phyloP scores from a whole-genome alignment of 768 basidiomycete species.

The Nidularia pulvinata region DNA sequence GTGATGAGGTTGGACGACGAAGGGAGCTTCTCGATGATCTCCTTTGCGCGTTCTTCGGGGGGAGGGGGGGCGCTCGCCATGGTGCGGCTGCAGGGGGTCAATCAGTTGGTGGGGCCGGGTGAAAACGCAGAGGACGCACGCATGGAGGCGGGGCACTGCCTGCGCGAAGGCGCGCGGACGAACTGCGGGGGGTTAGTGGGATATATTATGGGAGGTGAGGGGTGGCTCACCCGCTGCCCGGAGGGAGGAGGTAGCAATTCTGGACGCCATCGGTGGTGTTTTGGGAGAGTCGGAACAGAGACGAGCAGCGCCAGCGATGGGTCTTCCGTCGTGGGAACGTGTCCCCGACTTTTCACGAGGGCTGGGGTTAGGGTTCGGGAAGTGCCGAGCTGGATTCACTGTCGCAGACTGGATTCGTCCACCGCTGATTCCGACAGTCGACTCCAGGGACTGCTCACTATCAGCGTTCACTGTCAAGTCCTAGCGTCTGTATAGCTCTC shows the following conservation, averaged over 20 bases:
- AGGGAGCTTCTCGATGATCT: slow-evolving; percentile 87
- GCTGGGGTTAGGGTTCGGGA: slow-evolving; percentile 25
- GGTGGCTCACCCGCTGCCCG: slow-evolving; percentile 52
- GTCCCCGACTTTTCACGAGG: slow-evolving; percentile 38
- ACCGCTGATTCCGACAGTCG: not conserved
- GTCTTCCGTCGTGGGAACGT: slow-evolving; percentile 32
- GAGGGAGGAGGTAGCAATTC: slow-evolving; percentile 67
- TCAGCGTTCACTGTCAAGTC: too few relatives aligned
- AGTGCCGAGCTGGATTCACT: not conserved
- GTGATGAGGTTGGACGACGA: slow-evolving; percentile 87
- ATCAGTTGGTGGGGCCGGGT: slow-evolving; percentile 4
- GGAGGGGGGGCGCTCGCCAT: slow-evolving; percentile 65
- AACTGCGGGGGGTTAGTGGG: slow-evolving; percentile 26
- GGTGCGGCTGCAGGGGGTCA: slow-evolving; percentile 47
- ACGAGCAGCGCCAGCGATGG: slow-evolving; percentile 20
- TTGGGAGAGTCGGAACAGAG: slow-evolving; percentile 16
- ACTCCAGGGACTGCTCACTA: not conserved
- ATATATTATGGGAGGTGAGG: too few relatives aligned
- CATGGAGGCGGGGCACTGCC: slow-evolving; percentile 25
- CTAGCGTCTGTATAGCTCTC: too few relatives aligned
- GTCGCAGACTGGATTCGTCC: not conserved
- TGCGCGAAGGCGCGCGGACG: slow-evolving; percentile 51
- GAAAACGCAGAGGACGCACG: slow-evolving; percentile 47
- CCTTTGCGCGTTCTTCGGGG: slow-evolving; percentile 84
- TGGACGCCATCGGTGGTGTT: slow-evolving; percentile 57